Conservation (phyloP, 2,329 filamentous ascomycete species). For the Xylaria sp. region DNA sequence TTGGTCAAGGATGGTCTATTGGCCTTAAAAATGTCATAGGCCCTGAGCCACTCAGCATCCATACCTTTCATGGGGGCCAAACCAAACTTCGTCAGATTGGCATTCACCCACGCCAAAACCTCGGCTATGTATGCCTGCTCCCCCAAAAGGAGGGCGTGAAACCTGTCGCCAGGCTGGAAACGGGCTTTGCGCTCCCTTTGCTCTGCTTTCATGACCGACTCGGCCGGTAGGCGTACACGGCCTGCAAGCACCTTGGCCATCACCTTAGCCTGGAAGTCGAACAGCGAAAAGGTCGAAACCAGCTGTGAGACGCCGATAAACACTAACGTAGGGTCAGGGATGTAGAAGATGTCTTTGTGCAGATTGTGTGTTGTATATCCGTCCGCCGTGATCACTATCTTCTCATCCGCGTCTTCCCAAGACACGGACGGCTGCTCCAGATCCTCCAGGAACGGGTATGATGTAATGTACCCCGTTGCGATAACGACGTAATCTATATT, state of each 20-base stretch:
- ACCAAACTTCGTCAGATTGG: conserved; percentile 40
- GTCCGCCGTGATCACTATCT: conserved; percentile 68
- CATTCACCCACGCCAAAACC: conserved; percentile 47
- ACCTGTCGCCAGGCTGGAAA: conserved; percentile 51
- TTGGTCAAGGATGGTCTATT: conserved; percentile 14
- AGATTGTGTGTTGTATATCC: conserved; percentile 73
- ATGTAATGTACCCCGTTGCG: conserved; percentile 75
- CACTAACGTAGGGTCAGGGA: conserved; percentile 70
- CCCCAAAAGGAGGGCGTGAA: conserved; percentile 53
- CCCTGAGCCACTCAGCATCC: conserved; percentile 49
- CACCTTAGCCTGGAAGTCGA: conserved; percentile 75
- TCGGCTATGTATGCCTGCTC: conserved; percentile 51
- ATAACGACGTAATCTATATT: conserved; percentile 72
- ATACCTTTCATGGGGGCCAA: conserved; percentile 48
- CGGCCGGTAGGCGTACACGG: conserved; percentile 58
- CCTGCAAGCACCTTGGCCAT: conserved; percentile 68
- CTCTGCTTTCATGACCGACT: conserved; percentile 53
- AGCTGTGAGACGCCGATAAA: conserved; percentile 75
- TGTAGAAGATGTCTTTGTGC: conserved; percentile 78
- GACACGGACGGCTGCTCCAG: conserved; percentile 56
- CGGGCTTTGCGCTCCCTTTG: conserved; percentile 48
- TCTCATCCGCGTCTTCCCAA: conserved; percentile 61
- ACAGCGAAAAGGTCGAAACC: conserved; percentile 74
- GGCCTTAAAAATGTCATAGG: conserved; percentile 39
- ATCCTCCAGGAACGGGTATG: conserved; percentile 71